These are phyloP conservation scores for Arachis monticola DNA, from an alignment of 331 rosid genomes.

Conservation along the genomic window DNA sequence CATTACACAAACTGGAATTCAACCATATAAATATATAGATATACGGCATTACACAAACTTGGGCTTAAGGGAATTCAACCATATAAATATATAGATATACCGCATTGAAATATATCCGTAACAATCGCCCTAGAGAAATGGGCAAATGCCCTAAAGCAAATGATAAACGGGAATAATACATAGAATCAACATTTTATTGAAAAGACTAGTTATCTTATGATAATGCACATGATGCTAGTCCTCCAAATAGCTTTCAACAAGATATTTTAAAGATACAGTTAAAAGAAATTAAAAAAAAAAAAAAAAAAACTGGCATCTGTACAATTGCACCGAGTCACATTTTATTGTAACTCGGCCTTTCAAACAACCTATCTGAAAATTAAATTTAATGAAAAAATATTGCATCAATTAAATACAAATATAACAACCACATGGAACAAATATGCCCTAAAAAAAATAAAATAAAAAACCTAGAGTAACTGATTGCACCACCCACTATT, in stretches of 20 bases:
- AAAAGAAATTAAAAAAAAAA: slow-evolving; percentile 32
- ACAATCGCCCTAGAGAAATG: neutral
- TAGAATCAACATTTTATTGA: neutral
- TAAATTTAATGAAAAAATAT: slow-evolving; percentile 33
- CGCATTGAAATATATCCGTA: too few species aligned
- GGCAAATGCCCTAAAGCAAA: neutral
- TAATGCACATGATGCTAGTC: slow-evolving; percentile 4
- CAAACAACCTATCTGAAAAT: slow-evolving; percentile 35
- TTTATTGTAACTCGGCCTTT: slow-evolving; percentile 36
- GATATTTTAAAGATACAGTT: slow-evolving; percentile 20
- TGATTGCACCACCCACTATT: slow-evolving; percentile 51
- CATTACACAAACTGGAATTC: too few species aligned
- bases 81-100: too few species aligned
- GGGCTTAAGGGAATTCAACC: too few species aligned
- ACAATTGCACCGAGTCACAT: slow-evolving; percentile 44
- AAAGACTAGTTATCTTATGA: neutral
- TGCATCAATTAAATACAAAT: slow-evolving; percentile 58
- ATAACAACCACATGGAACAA: slow-evolving; percentile 52
- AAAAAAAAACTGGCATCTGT: slow-evolving; percentile 40
- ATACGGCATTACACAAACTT: too few species aligned
- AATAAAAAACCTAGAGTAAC: slow-evolving; percentile 43
- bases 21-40: too few species aligned
- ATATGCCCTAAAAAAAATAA: slow-evolving; percentile 54
- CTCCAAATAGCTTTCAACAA: slow-evolving; percentile 17
- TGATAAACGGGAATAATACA: neutral